phyloP scores from a whole-genome alignment of 2,329 filamentous ascomycete species.

The Apiospora malaysiana region DNA sequence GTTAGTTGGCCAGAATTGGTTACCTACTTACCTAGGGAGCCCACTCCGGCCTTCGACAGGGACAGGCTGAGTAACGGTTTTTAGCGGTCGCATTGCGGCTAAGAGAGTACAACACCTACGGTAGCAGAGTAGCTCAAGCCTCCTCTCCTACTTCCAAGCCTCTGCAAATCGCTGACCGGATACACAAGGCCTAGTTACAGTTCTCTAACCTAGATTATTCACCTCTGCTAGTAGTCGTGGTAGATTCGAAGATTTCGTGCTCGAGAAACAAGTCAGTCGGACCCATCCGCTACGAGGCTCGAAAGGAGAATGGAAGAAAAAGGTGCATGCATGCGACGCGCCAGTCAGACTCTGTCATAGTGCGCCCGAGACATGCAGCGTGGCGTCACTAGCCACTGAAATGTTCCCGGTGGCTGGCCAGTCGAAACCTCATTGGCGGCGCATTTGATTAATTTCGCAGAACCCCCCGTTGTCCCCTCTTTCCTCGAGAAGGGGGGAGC shows the following conservation, averaged over 20 bases:
- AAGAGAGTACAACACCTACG: not conserved
- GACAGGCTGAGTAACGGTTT: not conserved
- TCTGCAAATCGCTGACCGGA: too few species aligned
- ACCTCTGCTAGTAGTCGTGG: too few species aligned
- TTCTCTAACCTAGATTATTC: too few species aligned
- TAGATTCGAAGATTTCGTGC: not conserved
- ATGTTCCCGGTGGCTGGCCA: slow-evolving; percentile 10
- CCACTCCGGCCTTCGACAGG: not conserved
- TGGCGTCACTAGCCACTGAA: slow-evolving; percentile 15
- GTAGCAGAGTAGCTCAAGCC: not conserved
- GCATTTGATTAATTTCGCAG: not conserved
- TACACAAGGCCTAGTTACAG: too few species aligned
- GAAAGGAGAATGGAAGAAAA: not conserved
- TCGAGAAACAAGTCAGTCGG: not conserved
- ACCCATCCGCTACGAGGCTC: not conserved
- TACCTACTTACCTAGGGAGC: not conserved
- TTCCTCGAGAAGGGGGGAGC: not conserved
- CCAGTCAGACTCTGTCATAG: slow-evolving; percentile 12
- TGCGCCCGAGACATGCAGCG: slow-evolving; percentile 5
- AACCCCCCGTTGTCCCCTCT: not conserved
- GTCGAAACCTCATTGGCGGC: not conserved
- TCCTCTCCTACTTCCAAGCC: too few species aligned
- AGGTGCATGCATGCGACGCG: not conserved
- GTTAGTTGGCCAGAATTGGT: not conserved
- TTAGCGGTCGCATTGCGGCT: not conserved